Percentiles rank a stretch among this genome's conserved stretches.
These are phyloP conservation scores for Pythium dissotocum DNA, from an alignment of 352 stramenopile species.

Conservation along the genomic window DNA sequence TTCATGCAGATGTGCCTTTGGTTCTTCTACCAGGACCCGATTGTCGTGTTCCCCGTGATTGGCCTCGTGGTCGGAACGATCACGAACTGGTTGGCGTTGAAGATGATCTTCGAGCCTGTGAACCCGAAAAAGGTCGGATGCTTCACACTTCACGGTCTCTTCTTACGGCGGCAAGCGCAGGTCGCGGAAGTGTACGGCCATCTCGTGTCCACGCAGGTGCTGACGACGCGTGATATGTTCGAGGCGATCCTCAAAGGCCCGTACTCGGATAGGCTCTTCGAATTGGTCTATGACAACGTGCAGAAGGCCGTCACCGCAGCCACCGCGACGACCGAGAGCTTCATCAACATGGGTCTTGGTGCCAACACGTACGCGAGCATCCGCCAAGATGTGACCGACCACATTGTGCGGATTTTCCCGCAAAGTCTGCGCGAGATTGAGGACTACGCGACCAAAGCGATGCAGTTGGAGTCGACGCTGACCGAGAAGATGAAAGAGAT, in stretches of 20 bases:
- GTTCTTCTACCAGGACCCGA: conserved; percentile 77
- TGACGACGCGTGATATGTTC: conserved; percentile 89
- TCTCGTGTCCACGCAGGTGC: conserved; percentile 81
- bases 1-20: conserved; percentile 87
- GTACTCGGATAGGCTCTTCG: conserved; percentile 84
- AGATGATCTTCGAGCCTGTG: conserved; percentile 92
- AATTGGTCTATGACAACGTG: conserved; percentile 89
- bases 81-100: conserved; percentile 94
- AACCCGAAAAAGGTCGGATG: conserved; percentile 84
- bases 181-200: conserved; percentile 88
- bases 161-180: conserved; percentile 92
- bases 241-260: conserved; percentile 89
- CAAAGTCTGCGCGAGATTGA: conserved; percentile 91
- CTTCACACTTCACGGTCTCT: conserved; percentile 94
- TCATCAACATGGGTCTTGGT: conserved; percentile 85
- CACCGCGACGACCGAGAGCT: conserved; percentile 72
- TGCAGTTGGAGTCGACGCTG: conserved; percentile 92
- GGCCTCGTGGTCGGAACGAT: conserved; percentile 95
- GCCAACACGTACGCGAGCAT: conserved; percentile 85
- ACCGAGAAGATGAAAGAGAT: conserved; percentile 91
- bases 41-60: conserved; percentile 89
- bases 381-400: conserved; percentile 87
- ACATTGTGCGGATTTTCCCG: conserved; percentile 88
- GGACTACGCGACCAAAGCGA: conserved; percentile 90
- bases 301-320: conserved; percentile 83